phyloP scores from a whole-genome alignment of 768 basidiomycete genomes.

The Tulasnella sp. region DNA sequence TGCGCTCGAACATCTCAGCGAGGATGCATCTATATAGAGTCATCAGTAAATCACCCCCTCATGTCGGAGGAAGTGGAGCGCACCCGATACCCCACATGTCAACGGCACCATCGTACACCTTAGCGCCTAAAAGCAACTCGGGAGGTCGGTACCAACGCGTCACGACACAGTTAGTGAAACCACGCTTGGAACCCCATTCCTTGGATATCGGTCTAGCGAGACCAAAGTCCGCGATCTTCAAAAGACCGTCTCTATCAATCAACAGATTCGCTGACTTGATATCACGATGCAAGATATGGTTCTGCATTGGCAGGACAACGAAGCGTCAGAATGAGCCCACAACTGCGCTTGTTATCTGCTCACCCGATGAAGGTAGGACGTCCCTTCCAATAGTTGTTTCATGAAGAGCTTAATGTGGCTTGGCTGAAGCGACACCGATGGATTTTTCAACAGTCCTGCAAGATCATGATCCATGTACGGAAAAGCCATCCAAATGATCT shows the following conservation, averaged over 20 bases:
- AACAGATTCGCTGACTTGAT: conserved; percentile 98
- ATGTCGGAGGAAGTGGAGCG: conserved; percentile 19
- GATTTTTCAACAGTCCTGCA: conserved; percentile 86
- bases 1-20: conserved; percentile 89
- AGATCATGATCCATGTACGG: conserved; percentile 99
- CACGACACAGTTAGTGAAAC: conserved; percentile 92
- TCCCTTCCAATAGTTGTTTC: conserved; percentile 92
- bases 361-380: conserved; percentile 91
- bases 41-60: not conserved
- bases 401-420: conserved; percentile 93
- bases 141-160: conserved; percentile 94
- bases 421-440: conserved; percentile 67
- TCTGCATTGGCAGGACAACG: conserved; percentile 37
- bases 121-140: conserved; percentile 78
- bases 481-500: conserved; percentile 82
- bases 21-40: conserved; percentile 60
- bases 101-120: conserved; percentile 84
- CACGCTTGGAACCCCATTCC: conserved; percentile 4
- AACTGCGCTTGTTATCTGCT: too few relatives aligned
- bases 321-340: conserved; percentile 12
- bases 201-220: conserved; percentile 57
- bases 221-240: conserved; percentile 94
- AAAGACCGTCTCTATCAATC: conserved; percentile 71
- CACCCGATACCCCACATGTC: conserved; percentile 98
- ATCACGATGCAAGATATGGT: conserved; percentile 93